Percentiles rank a stretch among this genome's conserved stretches.
These are phyloP conservation scores for Eucalyptus marginata DNA, from an alignment of 345 rosid genomes.

Conservation along the genomic window DNA sequence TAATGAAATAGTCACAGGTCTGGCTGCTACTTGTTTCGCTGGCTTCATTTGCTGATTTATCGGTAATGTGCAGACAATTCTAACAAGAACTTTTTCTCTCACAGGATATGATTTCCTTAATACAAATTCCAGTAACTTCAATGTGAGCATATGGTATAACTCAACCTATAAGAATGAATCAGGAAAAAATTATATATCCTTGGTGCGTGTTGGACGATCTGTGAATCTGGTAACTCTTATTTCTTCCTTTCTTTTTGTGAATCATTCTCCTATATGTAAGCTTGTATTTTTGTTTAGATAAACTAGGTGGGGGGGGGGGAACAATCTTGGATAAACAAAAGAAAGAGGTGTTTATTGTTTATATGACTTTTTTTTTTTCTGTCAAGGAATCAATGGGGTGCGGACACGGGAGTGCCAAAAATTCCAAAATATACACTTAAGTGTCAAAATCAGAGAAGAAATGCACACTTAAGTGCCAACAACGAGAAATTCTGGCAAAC, in stretches of 20 bases:
- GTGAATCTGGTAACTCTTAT: conserved; percentile 63
- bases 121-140: conserved; percentile 41
- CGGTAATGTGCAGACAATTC: not conserved
- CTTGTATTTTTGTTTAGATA: not conserved
- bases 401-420: rapidly evolving
- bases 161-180: conserved; percentile 29
- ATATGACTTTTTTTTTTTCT: too few relatives aligned
- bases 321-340: not conserved
- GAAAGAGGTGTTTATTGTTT: not conserved
- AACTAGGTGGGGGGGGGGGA: not conserved
- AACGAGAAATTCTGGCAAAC: rapidly evolving
- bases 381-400: too few relatives aligned
- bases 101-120: conserved; percentile 57
- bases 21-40: not conserved
- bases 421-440: too few relatives aligned
- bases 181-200: not conserved
- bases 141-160: conserved; percentile 78
- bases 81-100: not conserved
- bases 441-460: too few relatives aligned
- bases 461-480: too few relatives aligned
- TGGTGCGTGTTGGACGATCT: conserved; percentile 62
- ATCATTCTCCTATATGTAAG: not conserved
- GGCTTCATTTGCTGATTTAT: not conserved
- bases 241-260: not conserved
- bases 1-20: conserved; percentile 79